Conservation (phyloP, 495 filamentous ascomycete genomes). For the Penicillium arizonense region DNA sequence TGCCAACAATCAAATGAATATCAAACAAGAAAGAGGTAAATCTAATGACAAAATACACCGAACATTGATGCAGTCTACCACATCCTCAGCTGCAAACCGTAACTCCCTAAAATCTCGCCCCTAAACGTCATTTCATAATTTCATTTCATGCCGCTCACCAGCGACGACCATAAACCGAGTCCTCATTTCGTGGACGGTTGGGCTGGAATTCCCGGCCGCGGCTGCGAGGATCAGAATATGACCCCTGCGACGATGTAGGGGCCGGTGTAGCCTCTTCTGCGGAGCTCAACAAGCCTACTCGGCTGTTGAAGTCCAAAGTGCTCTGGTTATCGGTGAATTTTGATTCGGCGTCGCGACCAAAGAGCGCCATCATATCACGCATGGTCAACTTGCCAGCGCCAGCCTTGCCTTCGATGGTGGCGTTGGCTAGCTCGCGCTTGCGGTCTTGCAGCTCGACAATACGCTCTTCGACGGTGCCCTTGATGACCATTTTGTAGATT, state of each 20-base stretch:
- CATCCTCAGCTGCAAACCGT: background rate
- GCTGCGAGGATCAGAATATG: conserved; percentile 26
- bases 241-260: conserved; percentile 11
- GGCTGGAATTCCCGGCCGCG: conserved; percentile 23
- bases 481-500: conserved; percentile 89
- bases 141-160: conserved; percentile 30
- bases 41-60: background rate
- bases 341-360: conserved; percentile 72
- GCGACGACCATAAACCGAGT: conserved; percentile 46
- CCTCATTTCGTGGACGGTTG: conserved; percentile 27
- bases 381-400: conserved; percentile 79
- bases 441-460: conserved; percentile 91
- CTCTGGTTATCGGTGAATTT: conserved; percentile 34
- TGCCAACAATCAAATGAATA: background rate
- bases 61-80: background rate
- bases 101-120: background rate
- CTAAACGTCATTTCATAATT: conserved; percentile 6
- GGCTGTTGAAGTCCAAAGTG: conserved; percentile 32
- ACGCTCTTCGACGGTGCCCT: conserved; percentile 82
- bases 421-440: conserved; percentile 82
- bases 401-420: conserved; percentile 79
- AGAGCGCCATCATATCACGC: conserved; percentile 90
- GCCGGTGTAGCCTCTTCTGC: conserved; percentile 16
- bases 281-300: conserved; percentile 22
- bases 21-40: conserved; percentile 2